A percentile compares a stretch with the other conserved stretches of the same genome.
phyloP scores from a whole-genome alignment of 2,329 filamentous ascomycete genomes.

The Metarhizium guizhouense region DNA sequence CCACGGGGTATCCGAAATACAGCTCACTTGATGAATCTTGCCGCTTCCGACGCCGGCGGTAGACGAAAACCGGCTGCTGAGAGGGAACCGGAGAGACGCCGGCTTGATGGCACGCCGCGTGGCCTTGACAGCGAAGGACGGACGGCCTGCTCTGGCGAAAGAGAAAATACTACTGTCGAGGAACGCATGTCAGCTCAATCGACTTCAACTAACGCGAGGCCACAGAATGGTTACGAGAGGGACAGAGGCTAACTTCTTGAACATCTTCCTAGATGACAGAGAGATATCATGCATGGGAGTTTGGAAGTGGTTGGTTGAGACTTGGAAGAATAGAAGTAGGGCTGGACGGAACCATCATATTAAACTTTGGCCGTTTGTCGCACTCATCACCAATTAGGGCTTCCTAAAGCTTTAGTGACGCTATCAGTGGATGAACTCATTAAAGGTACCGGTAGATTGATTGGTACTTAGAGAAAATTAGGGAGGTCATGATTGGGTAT shows the following conservation, averaged over 20 bases:
- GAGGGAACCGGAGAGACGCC: constrained; percentile 43
- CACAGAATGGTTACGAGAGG: constrained; percentile 17
- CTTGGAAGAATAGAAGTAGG: constrained; percentile 41
- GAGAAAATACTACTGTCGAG: constrained; percentile 55
- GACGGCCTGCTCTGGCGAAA: constrained; percentile 53
- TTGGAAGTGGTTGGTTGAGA: constrained; percentile 45
- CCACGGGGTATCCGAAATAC: constrained; percentile 7
- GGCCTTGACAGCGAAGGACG: constrained; percentile 48
- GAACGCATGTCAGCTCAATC: constrained; percentile 33
- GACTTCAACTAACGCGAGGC: constrained; percentile 34
- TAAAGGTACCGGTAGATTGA: too few species aligned
- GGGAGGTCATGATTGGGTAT: too few species aligned
- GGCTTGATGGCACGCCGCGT: constrained; percentile 50
- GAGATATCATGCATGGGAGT: constrained; percentile 52
- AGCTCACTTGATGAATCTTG: constrained; percentile 59
- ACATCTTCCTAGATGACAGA: constrained; percentile 68
- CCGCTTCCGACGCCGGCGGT: constrained; percentile 49
- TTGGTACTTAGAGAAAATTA: too few species aligned
- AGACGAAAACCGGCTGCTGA: constrained; percentile 51
- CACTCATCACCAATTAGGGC: too few species aligned
- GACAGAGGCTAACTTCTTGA: constrained; percentile 61
- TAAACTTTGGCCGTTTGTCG: too few species aligned
- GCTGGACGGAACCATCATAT: too few species aligned
- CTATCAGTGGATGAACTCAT: too few species aligned
- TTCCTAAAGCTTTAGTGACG: too few species aligned